These are phyloP conservation scores for Phaffia tasmanica DNA, from an alignment of 768 basidiomycete genomes.

Conservation along the genomic window DNA sequence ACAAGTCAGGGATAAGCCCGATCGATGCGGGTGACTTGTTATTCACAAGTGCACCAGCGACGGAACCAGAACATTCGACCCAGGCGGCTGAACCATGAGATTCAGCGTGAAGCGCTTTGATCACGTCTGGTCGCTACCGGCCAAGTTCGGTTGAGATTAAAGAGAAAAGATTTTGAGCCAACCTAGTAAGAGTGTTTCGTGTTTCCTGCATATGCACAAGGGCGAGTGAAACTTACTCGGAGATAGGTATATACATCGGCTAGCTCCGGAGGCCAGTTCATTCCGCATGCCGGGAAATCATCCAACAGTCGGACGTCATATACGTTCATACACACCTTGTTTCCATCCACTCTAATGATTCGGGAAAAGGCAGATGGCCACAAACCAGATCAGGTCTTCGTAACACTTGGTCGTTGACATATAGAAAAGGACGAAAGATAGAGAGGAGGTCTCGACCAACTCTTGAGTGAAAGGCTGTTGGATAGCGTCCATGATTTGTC, in stretches of 20 bases:
- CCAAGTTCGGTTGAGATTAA: background rate
- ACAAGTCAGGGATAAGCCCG: constrained; percentile 61
- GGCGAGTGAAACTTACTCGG: constrained; percentile 47
- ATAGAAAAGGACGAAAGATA: background rate
- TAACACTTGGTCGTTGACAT: no score
- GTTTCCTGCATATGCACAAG: background rate
- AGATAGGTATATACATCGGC: constrained; percentile 63
- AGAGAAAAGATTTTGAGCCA: background rate
- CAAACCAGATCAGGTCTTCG: background rate
- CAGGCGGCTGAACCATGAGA: constrained; percentile 60
- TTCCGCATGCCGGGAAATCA: constrained; percentile 72
- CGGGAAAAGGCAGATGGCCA: background rate
- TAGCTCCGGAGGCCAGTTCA: constrained; percentile 95
- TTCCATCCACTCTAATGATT: constrained; percentile 52
- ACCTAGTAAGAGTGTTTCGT: background rate
- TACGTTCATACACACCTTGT: constrained; percentile 73
- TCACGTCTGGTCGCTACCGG: constrained; percentile 64
- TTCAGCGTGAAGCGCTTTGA: constrained; percentile 67
- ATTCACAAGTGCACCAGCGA: constrained; percentile 54
- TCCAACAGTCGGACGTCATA: constrained; percentile 92
- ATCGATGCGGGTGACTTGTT: constrained; percentile 56
- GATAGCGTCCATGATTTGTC: constrained; percentile 45
- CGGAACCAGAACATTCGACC: constrained; percentile 68
- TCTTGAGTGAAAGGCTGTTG: constrained; percentile 38
- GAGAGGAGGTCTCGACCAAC: constrained; percentile 31